phyloP scores from a whole-genome alignment of 169 alveolate genomes.

The Cryptosporidium canis region DNA sequence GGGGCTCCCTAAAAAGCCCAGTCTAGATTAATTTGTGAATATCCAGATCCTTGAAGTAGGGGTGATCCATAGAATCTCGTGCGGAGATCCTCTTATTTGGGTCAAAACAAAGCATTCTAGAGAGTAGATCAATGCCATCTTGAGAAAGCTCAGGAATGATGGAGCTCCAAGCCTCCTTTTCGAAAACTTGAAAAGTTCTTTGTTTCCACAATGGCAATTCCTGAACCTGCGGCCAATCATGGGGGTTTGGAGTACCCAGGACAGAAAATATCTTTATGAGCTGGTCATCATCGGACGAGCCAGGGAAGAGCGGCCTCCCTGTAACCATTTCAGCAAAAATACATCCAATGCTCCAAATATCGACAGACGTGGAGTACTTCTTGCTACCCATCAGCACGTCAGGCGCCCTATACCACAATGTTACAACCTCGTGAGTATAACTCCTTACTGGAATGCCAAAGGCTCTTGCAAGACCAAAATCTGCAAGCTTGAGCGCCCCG shows the following conservation, averaged over 20 bases:
- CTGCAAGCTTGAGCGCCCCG: conserved; percentile 95
- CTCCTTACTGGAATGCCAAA: conserved; percentile 97
- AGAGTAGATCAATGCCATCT: conserved; percentile 89
- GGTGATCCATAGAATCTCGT: conserved; percentile 93
- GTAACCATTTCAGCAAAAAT: conserved; percentile 96
- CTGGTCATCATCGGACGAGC: conserved; percentile 96
- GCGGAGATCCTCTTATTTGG: conserved; percentile 96
- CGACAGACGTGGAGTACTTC: conserved; percentile 98
- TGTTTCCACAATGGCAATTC: conserved; percentile 93
- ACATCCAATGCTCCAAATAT: conserved; percentile 98
- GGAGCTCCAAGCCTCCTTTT: conserved; percentile 30
- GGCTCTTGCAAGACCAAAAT: conserved; percentile 98
- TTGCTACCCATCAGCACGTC: conserved; percentile 98
- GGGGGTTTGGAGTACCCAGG: conserved; percentile 94
- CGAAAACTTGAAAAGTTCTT: conserved; percentile 70
- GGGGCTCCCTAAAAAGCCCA: too few species aligned
- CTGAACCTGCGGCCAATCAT: conserved; percentile 92
- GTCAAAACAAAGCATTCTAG: conserved; percentile 91
- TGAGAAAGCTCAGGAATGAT: conserved; percentile 84
- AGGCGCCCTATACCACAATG: conserved; percentile 99
- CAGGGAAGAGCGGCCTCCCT: conserved; percentile 96
- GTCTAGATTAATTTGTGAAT: neutral
- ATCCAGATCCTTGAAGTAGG: conserved; percentile 89
- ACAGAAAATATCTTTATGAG: conserved; percentile 94
- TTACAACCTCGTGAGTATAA: conserved; percentile 98